These are phyloP conservation scores for Pistacia atlantica DNA, from an alignment of 345 rosid genomes.

Conservation along the genomic window DNA sequence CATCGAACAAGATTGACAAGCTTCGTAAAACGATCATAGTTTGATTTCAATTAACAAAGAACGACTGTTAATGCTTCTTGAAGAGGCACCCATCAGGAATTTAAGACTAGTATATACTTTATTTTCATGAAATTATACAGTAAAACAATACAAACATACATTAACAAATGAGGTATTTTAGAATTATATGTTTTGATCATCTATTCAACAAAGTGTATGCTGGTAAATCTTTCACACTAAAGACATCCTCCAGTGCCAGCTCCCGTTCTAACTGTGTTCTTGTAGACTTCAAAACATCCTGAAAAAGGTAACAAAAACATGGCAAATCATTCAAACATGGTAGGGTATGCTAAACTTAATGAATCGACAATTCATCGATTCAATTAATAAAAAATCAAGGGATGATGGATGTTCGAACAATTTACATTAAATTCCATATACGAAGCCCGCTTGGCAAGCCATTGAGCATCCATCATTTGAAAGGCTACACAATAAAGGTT, in stretches of 20 bases:
- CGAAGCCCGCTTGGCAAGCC: slow-evolving; percentile 94
- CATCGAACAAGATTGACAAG: too few species aligned
- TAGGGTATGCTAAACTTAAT: neutral
- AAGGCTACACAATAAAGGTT: slow-evolving; percentile 81
- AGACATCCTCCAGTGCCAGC: slow-evolving; percentile 65
- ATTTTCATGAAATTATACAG: neutral
- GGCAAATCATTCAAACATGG: neutral
- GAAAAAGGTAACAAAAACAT: slow-evolving; percentile 13
- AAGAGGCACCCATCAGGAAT: too few species aligned
- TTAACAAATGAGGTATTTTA: neutral
- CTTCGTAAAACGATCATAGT: too few species aligned
- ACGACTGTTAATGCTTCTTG: too few species aligned
- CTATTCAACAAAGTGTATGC: slow-evolving; percentile 61
- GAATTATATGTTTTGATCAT: slow-evolving; percentile 16
- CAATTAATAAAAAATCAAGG: neutral
- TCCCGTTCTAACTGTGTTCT: slow-evolving; percentile 82
- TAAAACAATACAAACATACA: neutral
- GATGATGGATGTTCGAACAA: neutral
- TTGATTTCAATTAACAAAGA: too few species aligned
- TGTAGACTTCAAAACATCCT: slow-evolving; percentile 90
- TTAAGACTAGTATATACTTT: too few species aligned
- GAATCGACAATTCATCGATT: neutral
- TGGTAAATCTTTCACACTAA: slow-evolving; percentile 66
- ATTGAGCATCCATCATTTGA: slow-evolving; percentile 88
- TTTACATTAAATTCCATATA: slow-evolving; percentile 93